These are phyloP conservation scores for Aspergillus steynii DNA, from an alignment of 495 filamentous ascomycete species.

Conservation along the genomic window DNA sequence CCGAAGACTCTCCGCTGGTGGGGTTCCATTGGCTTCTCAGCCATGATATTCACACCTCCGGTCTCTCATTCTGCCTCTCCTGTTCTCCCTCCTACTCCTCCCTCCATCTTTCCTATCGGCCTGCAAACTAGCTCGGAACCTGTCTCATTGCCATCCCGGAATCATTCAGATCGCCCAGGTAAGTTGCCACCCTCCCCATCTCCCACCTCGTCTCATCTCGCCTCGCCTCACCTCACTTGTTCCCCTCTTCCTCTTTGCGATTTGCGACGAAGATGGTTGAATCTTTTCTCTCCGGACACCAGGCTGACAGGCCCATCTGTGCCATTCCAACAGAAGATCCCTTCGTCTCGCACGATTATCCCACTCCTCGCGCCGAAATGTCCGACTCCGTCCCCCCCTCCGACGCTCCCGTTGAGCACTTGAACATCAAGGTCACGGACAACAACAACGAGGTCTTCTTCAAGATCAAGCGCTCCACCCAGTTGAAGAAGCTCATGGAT, in stretches of 20 bases:
- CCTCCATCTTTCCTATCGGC: constrained; percentile 12
- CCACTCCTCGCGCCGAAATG: constrained; percentile 34
- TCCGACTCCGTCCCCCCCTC: constrained; percentile 42
- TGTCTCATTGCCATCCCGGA: neutral
- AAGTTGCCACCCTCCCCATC: constrained; percentile 7
- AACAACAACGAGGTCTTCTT: constrained; percentile 99
- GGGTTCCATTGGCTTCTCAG: constrained; percentile 22
- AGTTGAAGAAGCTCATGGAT: constrained; percentile 97
- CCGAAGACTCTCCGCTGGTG: constrained; percentile 31
- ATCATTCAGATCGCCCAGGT: neutral
- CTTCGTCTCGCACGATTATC: neutral
- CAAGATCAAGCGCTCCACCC: constrained; percentile 98
- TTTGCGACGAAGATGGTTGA: constrained; percentile 10
- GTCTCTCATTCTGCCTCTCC: neutral
- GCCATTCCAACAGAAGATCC: neutral
- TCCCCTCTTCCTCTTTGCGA: constrained; percentile 12
- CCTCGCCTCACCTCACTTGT: neutral
- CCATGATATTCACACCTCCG: constrained; percentile 2
- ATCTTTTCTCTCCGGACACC: constrained; percentile 21
- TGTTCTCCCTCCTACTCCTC: neutral
- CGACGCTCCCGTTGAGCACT: constrained; percentile 70
- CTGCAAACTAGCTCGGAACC: neutral
- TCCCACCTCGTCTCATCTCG: neutral
- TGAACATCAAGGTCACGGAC: constrained; percentile 99
- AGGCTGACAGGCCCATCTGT: neutral